A percentile compares a stretch with the other conserved stretches of the same genome.
These are phyloP conservation scores for Aspergillus hortae DNA, from an alignment of 2,329 filamentous ascomycete species.

Conservation along the genomic window DNA sequence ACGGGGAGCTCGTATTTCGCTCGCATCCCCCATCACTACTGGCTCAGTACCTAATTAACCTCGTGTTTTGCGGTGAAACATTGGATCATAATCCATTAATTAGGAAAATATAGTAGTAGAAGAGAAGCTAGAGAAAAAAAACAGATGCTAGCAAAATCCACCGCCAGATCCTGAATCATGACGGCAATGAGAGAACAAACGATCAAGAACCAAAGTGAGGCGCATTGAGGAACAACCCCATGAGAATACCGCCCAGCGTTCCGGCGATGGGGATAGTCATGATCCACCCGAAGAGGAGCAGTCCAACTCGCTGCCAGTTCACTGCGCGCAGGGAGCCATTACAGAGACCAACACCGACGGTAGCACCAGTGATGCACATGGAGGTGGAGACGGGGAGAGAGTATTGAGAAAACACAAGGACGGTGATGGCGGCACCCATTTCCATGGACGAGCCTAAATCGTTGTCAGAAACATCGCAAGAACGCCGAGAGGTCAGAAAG, in stretches of 20 bases:
- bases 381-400: constrained; percentile 72
- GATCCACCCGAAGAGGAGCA: constrained; percentile 66
- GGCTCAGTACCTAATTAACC: too few relatives aligned
- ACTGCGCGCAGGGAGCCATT: constrained; percentile 69
- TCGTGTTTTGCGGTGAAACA: too few relatives aligned
- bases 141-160: background rate
- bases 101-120: background rate
- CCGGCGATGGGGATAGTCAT: constrained; percentile 62
- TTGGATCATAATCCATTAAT: too few relatives aligned
- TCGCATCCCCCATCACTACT: too few relatives aligned
- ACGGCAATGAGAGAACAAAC: background rate
- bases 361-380: constrained; percentile 78
- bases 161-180: background rate
- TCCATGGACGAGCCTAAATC: constrained; percentile 63
- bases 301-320: constrained; percentile 70
- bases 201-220: constrained; percentile 48
- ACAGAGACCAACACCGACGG: constrained; percentile 73
- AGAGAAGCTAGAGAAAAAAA: background rate
- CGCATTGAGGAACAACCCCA: constrained; percentile 56
- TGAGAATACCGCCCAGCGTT: constrained; percentile 51
- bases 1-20: too few relatives aligned
- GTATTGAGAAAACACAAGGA: constrained; percentile 72
- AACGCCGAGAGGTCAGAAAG: too few relatives aligned
- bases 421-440: constrained; percentile 72
- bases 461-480: too few relatives aligned